Conservation (phyloP, 495 filamentous ascomycete genomes). For the Alectoria sarmentosa region DNA sequence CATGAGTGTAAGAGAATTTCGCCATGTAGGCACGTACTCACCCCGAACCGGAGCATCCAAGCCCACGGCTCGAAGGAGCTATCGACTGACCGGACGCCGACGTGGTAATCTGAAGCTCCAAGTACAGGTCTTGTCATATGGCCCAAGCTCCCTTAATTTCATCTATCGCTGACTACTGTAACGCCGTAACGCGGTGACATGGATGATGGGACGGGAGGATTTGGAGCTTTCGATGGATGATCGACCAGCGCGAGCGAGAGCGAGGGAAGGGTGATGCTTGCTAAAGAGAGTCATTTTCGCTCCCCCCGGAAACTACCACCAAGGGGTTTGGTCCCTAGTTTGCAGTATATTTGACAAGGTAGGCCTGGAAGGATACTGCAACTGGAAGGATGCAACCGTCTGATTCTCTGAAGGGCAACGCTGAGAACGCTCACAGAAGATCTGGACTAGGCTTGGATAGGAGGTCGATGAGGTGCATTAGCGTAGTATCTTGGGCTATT, state of each 20-base stretch:
- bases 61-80: conserved; percentile 3
- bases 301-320: not conserved
- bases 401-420: not conserved
- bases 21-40: not conserved
- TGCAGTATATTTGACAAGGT: not conserved
- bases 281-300: not conserved
- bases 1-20: not conserved
- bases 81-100: no score
- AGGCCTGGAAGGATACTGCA: not conserved
- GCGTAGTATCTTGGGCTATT: conserved; percentile 10
- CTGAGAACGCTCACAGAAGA: not conserved
- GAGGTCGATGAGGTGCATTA: conserved; percentile 19
- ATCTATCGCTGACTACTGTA: not conserved
- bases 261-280: not conserved
- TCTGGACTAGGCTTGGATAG: conserved; percentile 9
- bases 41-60: not conserved
- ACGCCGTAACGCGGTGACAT: conserved; percentile 17
- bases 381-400: no score
- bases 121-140: conserved; percentile 10
- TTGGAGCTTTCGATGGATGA: conserved; percentile 9
- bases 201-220: conserved; percentile 19
- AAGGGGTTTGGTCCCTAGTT: not conserved
- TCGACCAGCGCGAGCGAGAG: not conserved
- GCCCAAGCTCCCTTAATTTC: conserved; percentile 19
- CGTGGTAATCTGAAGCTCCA: not conserved